Evolutionary conservation across 495 filamentous ascomycete genomes (phyloP).

Genomic region (Trichoderma parareesei): DNA sequence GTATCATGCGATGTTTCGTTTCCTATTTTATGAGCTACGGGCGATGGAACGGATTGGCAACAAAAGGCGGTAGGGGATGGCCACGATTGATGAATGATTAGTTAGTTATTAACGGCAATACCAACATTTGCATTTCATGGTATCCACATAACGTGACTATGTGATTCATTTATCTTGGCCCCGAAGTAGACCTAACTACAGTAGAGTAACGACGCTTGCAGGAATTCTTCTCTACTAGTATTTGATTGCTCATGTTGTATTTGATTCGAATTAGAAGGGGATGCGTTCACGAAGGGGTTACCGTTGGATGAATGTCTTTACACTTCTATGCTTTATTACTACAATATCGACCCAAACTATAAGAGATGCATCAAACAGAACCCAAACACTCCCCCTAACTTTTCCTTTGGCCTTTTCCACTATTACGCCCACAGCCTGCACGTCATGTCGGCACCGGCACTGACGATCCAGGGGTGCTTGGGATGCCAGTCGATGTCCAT

Average conservation of each 20-base stretch:
- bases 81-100: not conserved
- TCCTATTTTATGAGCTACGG: not conserved
- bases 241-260: too few relatives aligned
- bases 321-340: not conserved
- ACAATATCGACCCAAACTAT: constrained; percentile 1
- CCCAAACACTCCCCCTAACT: not conserved
- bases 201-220: not conserved
- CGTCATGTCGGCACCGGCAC: constrained; percentile 82
- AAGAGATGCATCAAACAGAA: not conserved
- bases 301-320: too few relatives aligned
- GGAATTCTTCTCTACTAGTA: too few relatives aligned
- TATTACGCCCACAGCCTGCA: constrained; percentile 29
- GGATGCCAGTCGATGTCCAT: constrained; percentile 90
- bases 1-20: not conserved
- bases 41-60: not conserved
- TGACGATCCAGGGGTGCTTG: constrained; percentile 77
- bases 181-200: too few relatives aligned
- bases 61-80: not conserved
- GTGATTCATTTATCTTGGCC: too few relatives aligned
- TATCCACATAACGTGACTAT: too few relatives aligned
- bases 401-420: not conserved
- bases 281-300: too few relatives aligned
- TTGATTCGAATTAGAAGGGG: too few relatives aligned
- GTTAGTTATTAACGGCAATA: too few relatives aligned
- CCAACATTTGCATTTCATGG: too few relatives aligned